Evolutionary conservation across 1,139 yeast species (phyloP).

Genomic region (Taiozyma sp.): DNA sequence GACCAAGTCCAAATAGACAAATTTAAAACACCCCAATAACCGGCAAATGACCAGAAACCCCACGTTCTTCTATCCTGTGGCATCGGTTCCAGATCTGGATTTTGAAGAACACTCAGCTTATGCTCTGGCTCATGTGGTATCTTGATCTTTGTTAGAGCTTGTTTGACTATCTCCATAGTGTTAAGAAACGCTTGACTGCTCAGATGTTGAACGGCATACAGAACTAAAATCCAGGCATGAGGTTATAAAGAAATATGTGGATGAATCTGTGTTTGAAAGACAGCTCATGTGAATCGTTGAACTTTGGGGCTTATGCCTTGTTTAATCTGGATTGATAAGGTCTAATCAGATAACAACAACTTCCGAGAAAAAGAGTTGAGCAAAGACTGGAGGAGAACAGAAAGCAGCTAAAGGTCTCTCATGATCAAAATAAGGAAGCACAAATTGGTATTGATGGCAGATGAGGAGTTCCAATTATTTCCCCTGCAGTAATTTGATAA

Average conservation of each 20-base stretch:
- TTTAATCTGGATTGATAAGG: neutral
- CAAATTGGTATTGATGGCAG: neutral
- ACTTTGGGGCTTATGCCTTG: neutral
- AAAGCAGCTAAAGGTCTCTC: neutral
- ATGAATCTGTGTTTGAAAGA: neutral
- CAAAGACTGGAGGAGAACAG: neutral
- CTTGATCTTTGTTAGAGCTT: constrained; percentile 13
- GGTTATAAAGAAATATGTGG: neutral
- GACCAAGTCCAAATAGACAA: constrained; percentile 28
- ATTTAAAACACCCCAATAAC: constrained; percentile 29
- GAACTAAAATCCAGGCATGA: neutral
- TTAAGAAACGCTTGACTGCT: neutral
- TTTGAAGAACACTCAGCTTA: constrained; percentile 18
- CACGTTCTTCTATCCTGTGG: constrained; percentile 26
- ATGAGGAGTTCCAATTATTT: neutral
- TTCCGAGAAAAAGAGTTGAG: neutral
- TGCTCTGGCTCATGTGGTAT: constrained; percentile 23
- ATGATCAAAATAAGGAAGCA: neutral
- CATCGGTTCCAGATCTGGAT: constrained; percentile 30
- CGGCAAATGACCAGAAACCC: constrained; percentile 28
- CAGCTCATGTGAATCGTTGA: neutral
- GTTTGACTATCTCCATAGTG: neutral
- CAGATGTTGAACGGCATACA: neutral
- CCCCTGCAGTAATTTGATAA: neutral
- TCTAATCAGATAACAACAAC: neutral